Base-by-base conservation (phyloP, 1,139 yeast genomes). In the Kurtzmaniella quercitrusa region DNA sequence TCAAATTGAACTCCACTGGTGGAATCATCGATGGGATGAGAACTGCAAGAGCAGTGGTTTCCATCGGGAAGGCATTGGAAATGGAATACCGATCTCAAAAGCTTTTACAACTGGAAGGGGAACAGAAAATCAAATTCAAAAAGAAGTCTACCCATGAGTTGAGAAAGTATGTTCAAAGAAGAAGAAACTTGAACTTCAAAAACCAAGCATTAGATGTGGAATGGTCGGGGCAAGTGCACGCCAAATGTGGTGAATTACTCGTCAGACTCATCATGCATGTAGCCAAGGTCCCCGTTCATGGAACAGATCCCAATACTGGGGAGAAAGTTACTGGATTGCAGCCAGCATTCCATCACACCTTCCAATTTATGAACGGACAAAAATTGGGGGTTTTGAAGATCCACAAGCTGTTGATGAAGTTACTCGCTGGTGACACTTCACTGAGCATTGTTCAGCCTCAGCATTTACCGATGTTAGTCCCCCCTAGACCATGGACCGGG, bases 261-360 rank as follows among this genome's bases (percentile, higher is more conserved):
- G 74, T 86, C 11, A 82, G 96, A 1, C 71, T 85, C 52, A 66
- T 93, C 45, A 71, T 93, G 58, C 85, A 87, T 54, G 89, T 86
- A 24, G 96, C 97, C 3, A 84, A 81, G 54, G 85, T 93, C 8
- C 76, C 81, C 14, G 96, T 90, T 2, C 69, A 70, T 43, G 96
- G 90, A 41, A 73, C 66, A 1, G 96, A 90, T 57, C 96, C 96
- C 1, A 73, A 80, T 2, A 83, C 94, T 0, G 87, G 88, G 12
- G 68, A 79, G 42, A 60, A 62, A 1, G 84, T 86, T 19, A 65
- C 67, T 37, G 95, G 93, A 27, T 70, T 76, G 40, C 93, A 90
- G 9, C 97, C 98, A 1, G 98, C 98, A 1, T 85, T 94, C 59
- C 85, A 82, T 50, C 98, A 93, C 58, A 79, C 89, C 2, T 90